Evolutionary conservation across 768 basidiomycete genomes (phyloP).

Genomic region (Collybiopsis confluens): DNA sequence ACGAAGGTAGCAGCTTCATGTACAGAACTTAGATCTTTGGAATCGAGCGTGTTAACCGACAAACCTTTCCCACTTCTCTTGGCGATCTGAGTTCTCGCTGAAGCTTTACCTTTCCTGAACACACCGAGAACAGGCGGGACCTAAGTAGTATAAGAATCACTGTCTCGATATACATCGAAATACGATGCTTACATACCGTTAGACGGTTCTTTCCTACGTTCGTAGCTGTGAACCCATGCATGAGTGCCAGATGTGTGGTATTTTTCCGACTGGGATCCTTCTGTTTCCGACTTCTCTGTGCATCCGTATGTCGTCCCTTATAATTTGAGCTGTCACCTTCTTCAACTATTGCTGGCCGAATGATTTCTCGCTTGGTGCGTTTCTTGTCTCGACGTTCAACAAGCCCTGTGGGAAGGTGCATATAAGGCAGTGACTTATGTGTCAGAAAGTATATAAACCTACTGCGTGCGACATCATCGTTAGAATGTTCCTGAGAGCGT

Average conservation of each 20-base stretch:
- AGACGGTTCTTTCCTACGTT: slow-evolving; percentile 60
- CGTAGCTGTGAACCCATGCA: slow-evolving; percentile 63
- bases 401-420: slow-evolving; percentile 45
- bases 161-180: neutral
- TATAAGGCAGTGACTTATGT: neutral
- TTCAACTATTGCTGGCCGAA: slow-evolving; percentile 27
- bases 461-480: slow-evolving; percentile 18
- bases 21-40: neutral
- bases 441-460: slow-evolving; percentile 9
- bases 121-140: slow-evolving; percentile 43
- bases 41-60: slow-evolving; percentile 18
- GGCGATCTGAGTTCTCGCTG: slow-evolving; percentile 31
- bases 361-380: slow-evolving; percentile 52
- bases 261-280: slow-evolving; percentile 20
- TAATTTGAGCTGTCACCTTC: slow-evolving; percentile 11
- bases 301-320: slow-evolving; percentile 16
- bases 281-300: slow-evolving; percentile 16
- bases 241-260: slow-evolving; percentile 48
- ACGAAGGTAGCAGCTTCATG: neutral
- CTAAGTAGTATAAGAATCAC: slow-evolving; percentile 20
- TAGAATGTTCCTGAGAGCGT: slow-evolving; percentile 2
- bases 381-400: slow-evolving; percentile 63
- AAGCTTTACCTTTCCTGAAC: slow-evolving; percentile 64
- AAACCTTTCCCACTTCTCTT: slow-evolving; percentile 15
- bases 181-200: slow-evolving; percentile 38